These are phyloP conservation scores for Globisporangium echinulatum DNA, from an alignment of 352 stramenopile species.

Conservation along the genomic window DNA sequence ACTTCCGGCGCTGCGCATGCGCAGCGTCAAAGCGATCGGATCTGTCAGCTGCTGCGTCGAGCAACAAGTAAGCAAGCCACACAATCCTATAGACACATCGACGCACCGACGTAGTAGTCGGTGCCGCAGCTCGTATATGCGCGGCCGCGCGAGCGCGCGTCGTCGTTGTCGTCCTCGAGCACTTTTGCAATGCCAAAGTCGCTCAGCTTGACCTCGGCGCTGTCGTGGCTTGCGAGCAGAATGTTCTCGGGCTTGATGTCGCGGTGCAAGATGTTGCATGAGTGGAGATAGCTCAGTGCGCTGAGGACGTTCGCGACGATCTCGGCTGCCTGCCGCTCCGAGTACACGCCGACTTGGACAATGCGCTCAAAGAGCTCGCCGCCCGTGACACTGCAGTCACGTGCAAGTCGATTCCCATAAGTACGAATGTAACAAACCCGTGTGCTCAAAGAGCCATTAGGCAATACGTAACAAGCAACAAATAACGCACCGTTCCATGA, in stretches of 20 bases:
- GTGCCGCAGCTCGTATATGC: slow-evolving; percentile 86
- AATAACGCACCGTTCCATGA: slow-evolving; percentile 70
- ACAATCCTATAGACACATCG: not conserved
- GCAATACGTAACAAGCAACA: not conserved
- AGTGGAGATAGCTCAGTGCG: slow-evolving; percentile 71
- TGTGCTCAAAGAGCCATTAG: no score
- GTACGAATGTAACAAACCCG: not conserved
- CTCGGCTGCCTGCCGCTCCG: slow-evolving; percentile 68
- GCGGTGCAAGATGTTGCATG: slow-evolving; percentile 74
- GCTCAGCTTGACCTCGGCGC: slow-evolving; percentile 70
- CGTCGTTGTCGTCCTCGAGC: slow-evolving; percentile 73
- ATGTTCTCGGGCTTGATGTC: slow-evolving; percentile 86
- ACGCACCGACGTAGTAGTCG: slow-evolving; percentile 80
- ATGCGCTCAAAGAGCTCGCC: slow-evolving; percentile 83
- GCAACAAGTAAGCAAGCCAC: no score
- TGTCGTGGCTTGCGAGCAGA: slow-evolving; percentile 65
- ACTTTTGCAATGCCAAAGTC: slow-evolving; percentile 85
- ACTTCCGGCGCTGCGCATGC: slow-evolving; percentile 53
- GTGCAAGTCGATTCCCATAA: not conserved
- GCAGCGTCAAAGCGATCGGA: no score
- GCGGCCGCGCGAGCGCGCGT: slow-evolving; percentile 51
- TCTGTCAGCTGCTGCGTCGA: no score
- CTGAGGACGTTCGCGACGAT: slow-evolving; percentile 70
- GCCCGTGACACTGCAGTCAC: slow-evolving; percentile 53
- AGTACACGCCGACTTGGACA: slow-evolving; percentile 76